Base-by-base conservation (phyloP, 768 basidiomycete genomes). In the Collybiopsis confluens region DNA sequence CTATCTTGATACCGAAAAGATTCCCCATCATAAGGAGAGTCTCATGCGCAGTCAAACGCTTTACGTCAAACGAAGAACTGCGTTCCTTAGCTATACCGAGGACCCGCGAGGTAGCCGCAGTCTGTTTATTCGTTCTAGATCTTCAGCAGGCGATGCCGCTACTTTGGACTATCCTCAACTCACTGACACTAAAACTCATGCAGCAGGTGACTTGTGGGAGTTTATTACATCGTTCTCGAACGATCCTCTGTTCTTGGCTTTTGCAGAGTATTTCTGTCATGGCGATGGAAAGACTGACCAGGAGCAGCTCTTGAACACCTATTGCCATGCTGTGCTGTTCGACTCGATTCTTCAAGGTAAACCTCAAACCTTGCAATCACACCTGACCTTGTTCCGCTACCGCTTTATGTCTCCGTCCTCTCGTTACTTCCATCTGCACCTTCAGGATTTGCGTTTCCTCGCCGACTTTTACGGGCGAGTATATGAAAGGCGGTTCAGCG, bases 341-440 rank as follows among this genome's bases (percentile, higher is more conserved):
- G 95, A 98, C 65, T 88, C 90, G 68, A 87, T 98, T 46, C 72
- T 93, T n/a, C 85, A 90, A 64, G 94, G 95, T 69, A 97, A 96
- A 64, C 83, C 88, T 11, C 80, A 83, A 54, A 85, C 88, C 0
- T 69, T 95, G 3, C 84, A 87, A 59, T 77, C 86, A 0, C 88
- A 92, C 63, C 71, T 94, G 2, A 82, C 81, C 1, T 64, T 94
- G 26, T 90, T 85, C 63, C 78, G 74, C 45, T 83, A 84, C 60
- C 84, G 89, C 54, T 77, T 69, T 50, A 82, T 85, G 78, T 70
- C 76, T 3, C 79, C 81, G 0, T 60, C 68, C 3, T 80, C 81
- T 5, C 77, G 73, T 8, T 84, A 81, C 64, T 89, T 86, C 68
- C 80, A 84, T 59, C 69, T 91, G 41, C 73, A 81, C 6, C 65